Percentiles rank a stretch among this genome's conserved stretches.
These are phyloP conservation scores for Melastoma malabathricum DNA, from an alignment of 345 rosid species.

Conservation along the genomic window DNA sequence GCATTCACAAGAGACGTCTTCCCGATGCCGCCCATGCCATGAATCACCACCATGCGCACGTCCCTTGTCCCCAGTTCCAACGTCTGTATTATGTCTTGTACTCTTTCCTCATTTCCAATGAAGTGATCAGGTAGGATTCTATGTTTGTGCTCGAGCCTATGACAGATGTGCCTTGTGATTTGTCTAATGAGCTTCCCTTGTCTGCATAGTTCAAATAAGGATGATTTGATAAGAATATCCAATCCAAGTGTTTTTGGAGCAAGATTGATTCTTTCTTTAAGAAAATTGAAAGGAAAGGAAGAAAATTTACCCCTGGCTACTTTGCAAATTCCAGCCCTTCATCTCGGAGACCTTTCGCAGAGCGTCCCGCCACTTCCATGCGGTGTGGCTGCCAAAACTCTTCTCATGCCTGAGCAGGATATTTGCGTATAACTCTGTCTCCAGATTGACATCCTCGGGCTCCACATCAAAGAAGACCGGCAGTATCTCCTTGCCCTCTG, in stretches of 20 bases:
- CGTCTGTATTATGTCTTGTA: background rate
- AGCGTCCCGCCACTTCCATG: background rate
- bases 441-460: background rate
- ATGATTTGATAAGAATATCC: too few relatives aligned
- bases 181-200: too few relatives aligned
- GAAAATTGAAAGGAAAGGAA: background rate
- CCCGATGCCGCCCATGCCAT: constrained; percentile 13
- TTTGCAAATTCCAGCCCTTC: background rate
- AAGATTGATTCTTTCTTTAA: too few relatives aligned
- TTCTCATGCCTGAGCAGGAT: background rate
- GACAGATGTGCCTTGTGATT: too few relatives aligned
- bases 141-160: too few relatives aligned
- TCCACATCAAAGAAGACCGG: constrained; percentile 1
- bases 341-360: background rate
- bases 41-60: constrained; percentile 4
- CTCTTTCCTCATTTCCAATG: too few relatives aligned
- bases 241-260: too few relatives aligned
- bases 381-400: background rate
- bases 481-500: background rate
- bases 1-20: constrained; percentile 15
- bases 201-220: too few relatives aligned
- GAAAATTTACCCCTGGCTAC: background rate
- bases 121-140: too few relatives aligned
- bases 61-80: background rate
- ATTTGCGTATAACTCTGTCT: background rate